A percentile compares a stretch with the other conserved stretches of the same genome.
These are phyloP conservation scores for Paralagenidium karlingii DNA, from an alignment of 352 stramenopile genomes.

Conservation along the genomic window DNA sequence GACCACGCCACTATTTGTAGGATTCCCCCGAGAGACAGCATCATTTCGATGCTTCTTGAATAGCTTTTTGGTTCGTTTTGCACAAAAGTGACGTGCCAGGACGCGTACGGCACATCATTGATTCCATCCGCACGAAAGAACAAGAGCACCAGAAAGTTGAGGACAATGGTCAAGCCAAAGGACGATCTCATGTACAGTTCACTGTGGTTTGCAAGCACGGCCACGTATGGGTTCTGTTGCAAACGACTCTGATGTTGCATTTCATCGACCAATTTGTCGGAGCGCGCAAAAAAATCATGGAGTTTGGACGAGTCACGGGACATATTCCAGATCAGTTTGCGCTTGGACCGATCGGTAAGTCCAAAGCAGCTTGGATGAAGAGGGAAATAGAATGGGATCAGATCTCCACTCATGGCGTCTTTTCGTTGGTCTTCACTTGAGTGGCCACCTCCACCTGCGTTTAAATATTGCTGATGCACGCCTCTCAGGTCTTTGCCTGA, in stretches of 20 bases:
- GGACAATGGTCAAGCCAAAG: conserved; percentile 29
- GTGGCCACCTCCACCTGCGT: no score
- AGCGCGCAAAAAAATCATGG: conserved; percentile 47
- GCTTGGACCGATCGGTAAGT: conserved; percentile 56
- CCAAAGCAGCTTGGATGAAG: conserved; percentile 66
- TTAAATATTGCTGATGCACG: no score
- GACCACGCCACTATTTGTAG: conserved; percentile 36
- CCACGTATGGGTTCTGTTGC: conserved; percentile 15
- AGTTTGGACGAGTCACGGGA: conserved; percentile 43
- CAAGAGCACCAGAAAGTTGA: conserved; percentile 46
- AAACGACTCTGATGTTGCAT: conserved; percentile 56
- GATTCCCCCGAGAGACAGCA: conserved; percentile 25
- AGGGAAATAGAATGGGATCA: conserved; percentile 62
- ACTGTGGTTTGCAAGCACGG: conserved; percentile 19
- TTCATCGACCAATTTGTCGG: conserved; percentile 54
- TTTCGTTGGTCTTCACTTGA: no score
- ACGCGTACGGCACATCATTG: conserved; percentile 33
- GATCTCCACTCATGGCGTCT: conserved; percentile 2
- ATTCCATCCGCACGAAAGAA: conserved; percentile 45
- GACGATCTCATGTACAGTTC: conserved; percentile 36
- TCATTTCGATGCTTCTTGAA: conserved; percentile 21
- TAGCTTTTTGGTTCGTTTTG: conserved; percentile 1
- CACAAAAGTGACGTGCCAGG: conserved; percentile 22
- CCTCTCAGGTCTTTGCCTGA: no score
- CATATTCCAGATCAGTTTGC: conserved; percentile 55